Evolutionary conservation across 108 stramenopile genomes (phyloP).

Genomic region (Parietichytrium sp.): DNA sequence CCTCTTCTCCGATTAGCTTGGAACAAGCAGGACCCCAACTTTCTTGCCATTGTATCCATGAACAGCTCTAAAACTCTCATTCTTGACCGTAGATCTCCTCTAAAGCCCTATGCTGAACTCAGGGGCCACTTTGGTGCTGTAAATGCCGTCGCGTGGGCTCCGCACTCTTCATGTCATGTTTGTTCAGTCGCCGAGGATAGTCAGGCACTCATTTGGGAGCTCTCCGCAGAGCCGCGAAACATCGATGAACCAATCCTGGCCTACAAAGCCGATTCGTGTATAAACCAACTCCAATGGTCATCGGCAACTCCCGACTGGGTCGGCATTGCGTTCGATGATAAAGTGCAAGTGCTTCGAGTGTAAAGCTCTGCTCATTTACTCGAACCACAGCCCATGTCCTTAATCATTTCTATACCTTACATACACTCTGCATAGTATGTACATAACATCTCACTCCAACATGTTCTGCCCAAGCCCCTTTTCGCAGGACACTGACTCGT

Average conservation of each 20-base stretch:
- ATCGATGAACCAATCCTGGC: slow-evolving; percentile 95
- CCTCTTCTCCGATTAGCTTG: slow-evolving; percentile 90
- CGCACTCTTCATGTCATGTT: slow-evolving; percentile 92
- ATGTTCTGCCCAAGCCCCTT: no score
- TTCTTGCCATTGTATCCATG: slow-evolving; percentile 84
- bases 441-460: no score
- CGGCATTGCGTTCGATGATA: slow-evolving; percentile 83
- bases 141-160: slow-evolving; percentile 96
- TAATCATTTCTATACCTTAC: no score
- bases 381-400: no score
- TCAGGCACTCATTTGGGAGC: slow-evolving; percentile 97
- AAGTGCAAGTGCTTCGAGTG: slow-evolving; percentile 76
- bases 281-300: slow-evolving; percentile 96
- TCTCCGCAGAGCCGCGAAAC: slow-evolving; percentile 70
- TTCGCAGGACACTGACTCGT: no score
- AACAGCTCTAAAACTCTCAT: slow-evolving; percentile 58
- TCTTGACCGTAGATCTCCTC: slow-evolving; percentile 35
- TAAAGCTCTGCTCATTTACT: not conserved
- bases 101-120: slow-evolving; percentile 56
- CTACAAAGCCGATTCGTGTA: slow-evolving; percentile 90
- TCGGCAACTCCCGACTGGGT: slow-evolving; percentile 92
- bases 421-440: no score
- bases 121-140: slow-evolving; percentile 80
- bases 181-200: slow-evolving; percentile 91
- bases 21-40: slow-evolving; percentile 99